Evolutionary conservation across 202 grass and related monocot genomes (phyloP).

Genomic region (Eragrostis tef): DNA sequence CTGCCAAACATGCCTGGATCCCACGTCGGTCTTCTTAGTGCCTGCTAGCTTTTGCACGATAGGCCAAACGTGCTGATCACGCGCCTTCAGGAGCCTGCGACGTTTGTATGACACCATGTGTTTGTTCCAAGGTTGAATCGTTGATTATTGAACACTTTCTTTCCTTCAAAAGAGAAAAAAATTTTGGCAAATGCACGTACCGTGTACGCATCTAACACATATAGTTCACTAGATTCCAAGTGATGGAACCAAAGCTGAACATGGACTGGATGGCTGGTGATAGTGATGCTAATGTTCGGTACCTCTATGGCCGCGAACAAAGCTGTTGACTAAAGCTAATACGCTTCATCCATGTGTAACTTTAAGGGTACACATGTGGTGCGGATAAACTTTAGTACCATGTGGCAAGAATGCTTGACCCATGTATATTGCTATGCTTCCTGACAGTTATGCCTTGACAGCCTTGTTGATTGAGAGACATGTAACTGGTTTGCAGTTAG

Average conservation of each 20-base stretch:
- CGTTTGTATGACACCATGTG: not conserved
- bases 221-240: not conserved
- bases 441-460: not conserved
- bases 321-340: not conserved
- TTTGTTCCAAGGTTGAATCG: not conserved
- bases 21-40: too few relatives aligned
- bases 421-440: not conserved
- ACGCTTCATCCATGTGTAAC: not conserved
- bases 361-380: too few relatives aligned
- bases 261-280: not conserved
- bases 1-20: not conserved
- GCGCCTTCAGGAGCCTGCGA: not conserved
- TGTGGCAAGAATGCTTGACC: not conserved
- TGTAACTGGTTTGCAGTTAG: conserved; percentile 14
- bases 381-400: not conserved
- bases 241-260: not conserved
- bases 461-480: not conserved
- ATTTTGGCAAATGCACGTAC: not conserved
- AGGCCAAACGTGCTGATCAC: too few relatives aligned
- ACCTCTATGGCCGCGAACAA: not conserved
- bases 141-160: not conserved
- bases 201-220: conserved; percentile 29
- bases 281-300: not conserved
- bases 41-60: not conserved
- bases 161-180: not conserved